Conservation (phyloP, 2,329 filamentous ascomycete species). For the Nemania diffusa region DNA sequence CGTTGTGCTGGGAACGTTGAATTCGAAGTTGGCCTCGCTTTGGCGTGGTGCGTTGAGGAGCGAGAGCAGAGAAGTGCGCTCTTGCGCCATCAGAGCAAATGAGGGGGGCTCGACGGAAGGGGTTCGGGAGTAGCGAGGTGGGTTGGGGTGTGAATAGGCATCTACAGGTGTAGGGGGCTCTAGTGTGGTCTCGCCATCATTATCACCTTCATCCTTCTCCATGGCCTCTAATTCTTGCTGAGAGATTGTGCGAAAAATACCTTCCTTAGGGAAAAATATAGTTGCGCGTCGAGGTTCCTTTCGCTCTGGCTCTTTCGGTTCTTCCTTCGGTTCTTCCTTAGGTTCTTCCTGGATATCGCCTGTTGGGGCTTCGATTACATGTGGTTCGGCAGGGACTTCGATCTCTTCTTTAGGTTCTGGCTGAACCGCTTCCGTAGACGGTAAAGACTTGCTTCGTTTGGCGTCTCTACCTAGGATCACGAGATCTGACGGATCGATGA, state of each 20-base stretch:
- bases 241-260: conserved; percentile 70
- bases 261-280: conserved; percentile 70
- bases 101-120: conserved; percentile 71
- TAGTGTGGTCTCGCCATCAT: conserved; percentile 37
- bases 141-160: conserved; percentile 49
- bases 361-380: conserved; percentile 44
- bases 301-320: conserved; percentile 32
- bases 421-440: conserved; percentile 47
- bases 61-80: conserved; percentile 69
- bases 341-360: conserved; percentile 35
- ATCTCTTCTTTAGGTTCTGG: conserved; percentile 29
- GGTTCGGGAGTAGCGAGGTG: conserved; percentile 63
- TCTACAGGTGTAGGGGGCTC: conserved; percentile 48
- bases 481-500: conserved; percentile 56
- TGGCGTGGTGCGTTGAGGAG: conserved; percentile 67
- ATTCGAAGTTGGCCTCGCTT: conserved; percentile 50
- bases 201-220: conserved; percentile 46
- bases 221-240: conserved; percentile 62
- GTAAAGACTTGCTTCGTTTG: conserved; percentile 27
- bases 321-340: conserved; percentile 40
- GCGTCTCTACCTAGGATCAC: conserved; percentile 55
- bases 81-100: conserved; percentile 64
- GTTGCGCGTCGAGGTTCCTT: conserved; percentile 60
- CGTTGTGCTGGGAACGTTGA: conserved; percentile 56
- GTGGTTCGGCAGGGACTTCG: conserved; percentile 36